Base-by-base conservation (phyloP, 768 basidiomycete species). In the Tulasnella sp. region DNA sequence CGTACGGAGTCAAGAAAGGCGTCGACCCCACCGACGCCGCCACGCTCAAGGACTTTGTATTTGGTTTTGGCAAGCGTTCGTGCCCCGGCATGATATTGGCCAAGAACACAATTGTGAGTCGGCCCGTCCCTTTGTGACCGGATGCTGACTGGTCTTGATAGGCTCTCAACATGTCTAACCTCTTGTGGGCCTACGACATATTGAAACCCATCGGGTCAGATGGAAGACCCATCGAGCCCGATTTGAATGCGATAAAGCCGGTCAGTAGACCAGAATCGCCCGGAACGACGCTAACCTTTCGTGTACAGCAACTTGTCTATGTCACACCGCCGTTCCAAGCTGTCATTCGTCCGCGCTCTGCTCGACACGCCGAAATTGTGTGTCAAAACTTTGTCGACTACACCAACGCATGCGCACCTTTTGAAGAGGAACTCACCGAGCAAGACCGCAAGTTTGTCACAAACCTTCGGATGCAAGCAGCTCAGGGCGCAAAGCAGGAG, bases 161-260 rank as follows among this genome's bases (percentile, higher is more conserved):
- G 52, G 7, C 17, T 39, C 34, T 54, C 11, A 40, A 39, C 29
- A 29, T 54, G 2, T 37, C 35, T 19, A 36, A 31, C 37, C 37
- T 54, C 1, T 40, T 54, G 29, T 54, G 52, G 52, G 52, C 37
- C 37, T 54, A 40, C 37, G 52, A 54, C 32, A 54, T 54, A 9
- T 27, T 41, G 1, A 41, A 41, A 40, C 34, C 29, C 12, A 54
- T 9, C 21, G 39, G 39, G 17, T 19, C 37, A 8, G 52, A 54
- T 39, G 52, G 52, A 9, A 54, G 42, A 4, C 36, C 25, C 23
- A 54, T 54, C 17, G 52, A 54, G 32, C 21, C 36, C 9, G 37
- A 54, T 29, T 14, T 54, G 37, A 19, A 39, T 27, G 52, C 52
- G 11, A 39, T 39, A 4, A 54, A 54, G 52, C 52, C 52, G 11